Percentiles rank a stretch among this genome's conserved stretches.
Conservation (phyloP, 345 rosid species). For the Gossypium rotundifolium region DNA sequence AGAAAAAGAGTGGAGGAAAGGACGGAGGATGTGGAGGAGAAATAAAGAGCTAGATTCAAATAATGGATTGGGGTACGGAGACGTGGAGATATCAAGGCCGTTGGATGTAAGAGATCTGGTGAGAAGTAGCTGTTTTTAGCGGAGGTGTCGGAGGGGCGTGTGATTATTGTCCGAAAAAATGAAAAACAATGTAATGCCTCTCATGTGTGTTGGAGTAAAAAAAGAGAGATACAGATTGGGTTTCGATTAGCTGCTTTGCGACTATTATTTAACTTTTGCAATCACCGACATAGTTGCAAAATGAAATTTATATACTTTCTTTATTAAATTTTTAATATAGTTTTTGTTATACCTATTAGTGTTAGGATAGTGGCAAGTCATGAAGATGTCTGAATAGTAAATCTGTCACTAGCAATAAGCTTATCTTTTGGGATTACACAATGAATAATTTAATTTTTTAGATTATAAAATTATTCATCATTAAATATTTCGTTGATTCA, state of each 20-base stretch:
- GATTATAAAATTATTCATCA: rapidly evolving
- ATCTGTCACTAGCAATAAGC: too few species aligned
- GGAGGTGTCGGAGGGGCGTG: slow-evolving; percentile 1
- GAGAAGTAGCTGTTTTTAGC: slow-evolving; percentile 16
- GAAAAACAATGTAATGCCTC: neutral
- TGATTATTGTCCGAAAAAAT: slow-evolving; percentile 17
- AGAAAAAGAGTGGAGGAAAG: neutral
- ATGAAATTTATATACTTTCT: too few species aligned
- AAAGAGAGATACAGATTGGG: neutral
- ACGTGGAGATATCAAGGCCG: slow-evolving; percentile 9
- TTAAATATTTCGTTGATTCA: rapidly evolving
- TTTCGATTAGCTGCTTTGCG: slow-evolving; percentile 3
- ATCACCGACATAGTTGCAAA: neutral
- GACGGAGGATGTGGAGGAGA: neutral
- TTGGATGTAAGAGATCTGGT: slow-evolving; percentile 6
- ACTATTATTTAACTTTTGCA: neutral
- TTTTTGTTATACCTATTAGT: too few species aligned
- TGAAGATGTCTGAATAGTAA: too few species aligned
- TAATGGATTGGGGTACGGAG: slow-evolving; percentile 8
- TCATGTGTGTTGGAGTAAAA: neutral
- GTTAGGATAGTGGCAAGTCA: too few species aligned
- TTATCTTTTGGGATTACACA: too few species aligned
- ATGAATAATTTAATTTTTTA: too few species aligned
- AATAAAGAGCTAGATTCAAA: neutral
- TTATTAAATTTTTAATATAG: too few species aligned